Conservation (phyloP, 768 basidiomycete species). For the Termitomyces sp. region DNA sequence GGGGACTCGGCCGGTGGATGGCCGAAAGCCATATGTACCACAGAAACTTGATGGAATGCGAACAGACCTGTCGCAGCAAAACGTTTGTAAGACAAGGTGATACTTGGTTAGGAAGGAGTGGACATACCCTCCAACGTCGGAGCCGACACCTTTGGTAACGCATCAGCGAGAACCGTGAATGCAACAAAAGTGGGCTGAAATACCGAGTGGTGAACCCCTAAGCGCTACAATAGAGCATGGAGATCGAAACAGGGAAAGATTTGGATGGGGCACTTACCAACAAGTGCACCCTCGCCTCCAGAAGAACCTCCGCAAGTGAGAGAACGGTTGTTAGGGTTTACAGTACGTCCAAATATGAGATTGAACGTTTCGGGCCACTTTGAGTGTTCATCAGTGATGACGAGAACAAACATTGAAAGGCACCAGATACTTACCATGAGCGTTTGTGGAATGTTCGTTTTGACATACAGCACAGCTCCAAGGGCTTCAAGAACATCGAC, state of each 20-base stretch:
- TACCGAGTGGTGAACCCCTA: constrained; percentile 44
- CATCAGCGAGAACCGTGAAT: not conserved
- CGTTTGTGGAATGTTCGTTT: constrained; percentile 75
- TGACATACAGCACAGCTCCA: constrained; percentile 71
- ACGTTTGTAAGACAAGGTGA: not conserved
- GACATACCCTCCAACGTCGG: constrained; percentile 74
- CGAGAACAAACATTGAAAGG: not conserved
- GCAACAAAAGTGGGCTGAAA: not conserved
- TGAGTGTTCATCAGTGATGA: not conserved
- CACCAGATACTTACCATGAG: constrained; percentile 49
- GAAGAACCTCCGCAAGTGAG: constrained; percentile 79
- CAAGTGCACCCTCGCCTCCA: constrained; percentile 81
- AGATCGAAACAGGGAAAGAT: not conserved
- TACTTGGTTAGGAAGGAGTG: not conserved
- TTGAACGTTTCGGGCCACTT: constrained; percentile 82
- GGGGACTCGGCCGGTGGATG: constrained; percentile 68
- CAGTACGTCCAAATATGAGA: constrained; percentile 73
- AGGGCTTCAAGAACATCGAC: constrained; percentile 61
- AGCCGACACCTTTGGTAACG: constrained; percentile 47
- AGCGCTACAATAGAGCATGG: constrained; percentile 27
- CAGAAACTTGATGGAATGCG: constrained; percentile 71
- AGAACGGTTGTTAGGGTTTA: constrained; percentile 73
- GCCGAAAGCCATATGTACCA: constrained; percentile 70
- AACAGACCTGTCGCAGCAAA: constrained; percentile 48
- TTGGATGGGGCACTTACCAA: constrained; percentile 38